Evolutionary conservation across 108 stramenopile species (phyloP).

Genomic region (Skeletonema tropicum): DNA sequence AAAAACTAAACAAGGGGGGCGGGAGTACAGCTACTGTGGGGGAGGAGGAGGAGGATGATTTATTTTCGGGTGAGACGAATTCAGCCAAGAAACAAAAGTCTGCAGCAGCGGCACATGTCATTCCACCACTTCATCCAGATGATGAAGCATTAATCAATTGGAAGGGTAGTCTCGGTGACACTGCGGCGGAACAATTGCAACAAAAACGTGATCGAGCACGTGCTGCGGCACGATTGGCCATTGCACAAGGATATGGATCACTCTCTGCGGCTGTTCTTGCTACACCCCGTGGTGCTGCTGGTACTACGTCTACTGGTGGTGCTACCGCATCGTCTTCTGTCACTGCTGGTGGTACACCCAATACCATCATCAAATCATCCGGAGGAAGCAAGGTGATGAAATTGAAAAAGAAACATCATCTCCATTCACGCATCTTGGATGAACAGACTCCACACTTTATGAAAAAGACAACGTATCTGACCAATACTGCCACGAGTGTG

Average conservation of each 20-base stretch:
- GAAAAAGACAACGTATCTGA: slow-evolving; percentile 90
- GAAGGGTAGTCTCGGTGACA: slow-evolving; percentile 79
- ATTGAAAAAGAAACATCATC: slow-evolving; percentile 60
- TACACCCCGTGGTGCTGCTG: background rate
- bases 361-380: background rate
- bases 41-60: background rate
- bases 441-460: slow-evolving; percentile 76
- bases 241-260: slow-evolving; percentile 52
- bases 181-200: slow-evolving; percentile 73
- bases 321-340: background rate
- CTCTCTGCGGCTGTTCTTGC: slow-evolving; percentile 11
- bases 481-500: slow-evolving; percentile 81
- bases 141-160: slow-evolving; percentile 81
- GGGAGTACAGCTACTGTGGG: background rate
- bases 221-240: slow-evolving; percentile 70
- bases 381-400: background rate
- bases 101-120: slow-evolving; percentile 1
- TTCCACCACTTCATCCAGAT: slow-evolving; percentile 56
- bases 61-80: background rate
- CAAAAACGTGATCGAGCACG: slow-evolving; percentile 61
- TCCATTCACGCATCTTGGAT: slow-evolving; percentile 80
- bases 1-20: background rate
- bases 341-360: background rate
- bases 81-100: background rate
- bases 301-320: background rate